A percentile compares a stretch with the other conserved stretches of the same genome.
These are phyloP conservation scores for Colletotrichum sp. DNA, from an alignment of 2,329 filamentous ascomycete species.

Conservation along the genomic window DNA sequence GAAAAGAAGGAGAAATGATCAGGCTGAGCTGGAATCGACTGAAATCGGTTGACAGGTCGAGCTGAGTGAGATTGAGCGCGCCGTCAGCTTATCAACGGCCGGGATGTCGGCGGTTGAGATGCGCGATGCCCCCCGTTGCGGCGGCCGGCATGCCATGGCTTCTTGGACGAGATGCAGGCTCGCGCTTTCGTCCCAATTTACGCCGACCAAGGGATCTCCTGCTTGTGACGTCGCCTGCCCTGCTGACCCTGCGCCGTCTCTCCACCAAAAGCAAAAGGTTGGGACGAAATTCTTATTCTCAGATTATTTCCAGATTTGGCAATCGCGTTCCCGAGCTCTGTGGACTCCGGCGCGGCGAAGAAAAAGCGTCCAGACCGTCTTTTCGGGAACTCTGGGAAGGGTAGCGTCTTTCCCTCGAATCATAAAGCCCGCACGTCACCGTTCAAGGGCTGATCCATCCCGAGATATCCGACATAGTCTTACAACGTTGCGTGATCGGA, in stretches of 20 bases:
- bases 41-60: neutral
- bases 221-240: neutral
- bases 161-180: neutral
- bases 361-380: neutral
- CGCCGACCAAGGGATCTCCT: neutral
- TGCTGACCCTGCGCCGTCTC: neutral
- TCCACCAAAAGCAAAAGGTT: neutral
- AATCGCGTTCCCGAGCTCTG: neutral
- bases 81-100: neutral
- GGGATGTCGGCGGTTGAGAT: neutral
- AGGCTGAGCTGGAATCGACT: neutral
- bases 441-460: neutral
- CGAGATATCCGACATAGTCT: constrained; percentile 1
- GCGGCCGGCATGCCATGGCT: neutral
- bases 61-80: neutral
- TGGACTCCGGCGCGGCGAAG: neutral
- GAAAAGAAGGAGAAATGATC: neutral
- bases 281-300: neutral
- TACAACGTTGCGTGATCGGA: constrained; percentile 4
- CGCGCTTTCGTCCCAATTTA: neutral
- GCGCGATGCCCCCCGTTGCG: neutral
- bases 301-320: neutral
- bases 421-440: neutral
- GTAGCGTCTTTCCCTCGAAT: neutral
- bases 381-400: neutral